These are phyloP conservation scores for Peronospora farinosa DNA, from an alignment of 352 stramenopile species.

Conservation along the genomic window DNA sequence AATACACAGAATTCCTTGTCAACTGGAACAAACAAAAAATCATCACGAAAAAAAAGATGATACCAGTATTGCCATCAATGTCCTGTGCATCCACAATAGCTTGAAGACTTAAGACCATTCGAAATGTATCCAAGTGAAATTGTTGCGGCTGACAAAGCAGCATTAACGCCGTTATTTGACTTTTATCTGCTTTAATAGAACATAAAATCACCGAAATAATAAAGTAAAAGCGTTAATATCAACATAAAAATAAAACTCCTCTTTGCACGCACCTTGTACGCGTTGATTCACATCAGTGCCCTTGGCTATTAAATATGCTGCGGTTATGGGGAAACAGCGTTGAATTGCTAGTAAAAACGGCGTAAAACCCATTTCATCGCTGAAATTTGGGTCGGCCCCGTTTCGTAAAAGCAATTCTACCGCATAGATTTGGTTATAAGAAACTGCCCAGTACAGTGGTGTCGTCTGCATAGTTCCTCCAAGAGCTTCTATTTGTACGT, in stretches of 20 bases:
- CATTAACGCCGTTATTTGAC: slow-evolving; percentile 59
- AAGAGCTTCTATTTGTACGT: slow-evolving; percentile 43
- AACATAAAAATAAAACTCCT: background rate
- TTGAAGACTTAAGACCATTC: slow-evolving; percentile 73
- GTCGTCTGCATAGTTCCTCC: slow-evolving; percentile 58
- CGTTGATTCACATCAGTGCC: slow-evolving; percentile 57
- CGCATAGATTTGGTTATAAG: slow-evolving; percentile 74
- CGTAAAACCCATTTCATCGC: slow-evolving; percentile 46
- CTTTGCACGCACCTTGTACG: slow-evolving; percentile 32
- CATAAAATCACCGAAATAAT: background rate
- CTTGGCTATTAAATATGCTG: slow-evolving; percentile 72
- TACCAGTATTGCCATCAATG: slow-evolving; percentile 63
- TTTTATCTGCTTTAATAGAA: slow-evolving; percentile 15
- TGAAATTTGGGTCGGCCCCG: slow-evolving; percentile 47
- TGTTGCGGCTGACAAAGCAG: slow-evolving; percentile 57
- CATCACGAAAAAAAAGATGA: background rate
- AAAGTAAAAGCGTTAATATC: background rate
- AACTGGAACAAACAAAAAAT: background rate
- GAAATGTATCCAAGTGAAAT: slow-evolving; percentile 77
- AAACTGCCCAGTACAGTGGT: slow-evolving; percentile 69
- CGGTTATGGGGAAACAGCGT: slow-evolving; percentile 65
- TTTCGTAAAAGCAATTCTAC: slow-evolving; percentile 64
- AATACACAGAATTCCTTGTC: no score
- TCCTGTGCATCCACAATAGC: slow-evolving; percentile 49
- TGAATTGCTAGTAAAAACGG: slow-evolving; percentile 67